phyloP scores from a whole-genome alignment of 2,329 filamentous ascomycete genomes.

The Aspergillus ustus region DNA sequence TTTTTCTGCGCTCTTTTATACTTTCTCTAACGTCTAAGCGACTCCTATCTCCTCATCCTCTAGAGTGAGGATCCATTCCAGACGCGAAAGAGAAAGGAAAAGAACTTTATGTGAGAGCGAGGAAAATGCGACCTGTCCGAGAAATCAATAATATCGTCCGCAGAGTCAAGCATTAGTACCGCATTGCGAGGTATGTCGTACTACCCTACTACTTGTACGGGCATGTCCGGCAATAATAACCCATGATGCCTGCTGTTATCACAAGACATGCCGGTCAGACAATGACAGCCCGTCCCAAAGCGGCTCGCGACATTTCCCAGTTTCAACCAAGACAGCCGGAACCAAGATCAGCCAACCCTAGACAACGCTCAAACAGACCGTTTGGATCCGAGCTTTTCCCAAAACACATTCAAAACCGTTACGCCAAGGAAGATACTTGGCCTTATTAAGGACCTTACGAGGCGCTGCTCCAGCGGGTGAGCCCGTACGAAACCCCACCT shows the following conservation, averaged over 20 bases:
- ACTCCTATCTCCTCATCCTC: slow-evolving; percentile 1
- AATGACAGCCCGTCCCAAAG: slow-evolving; percentile 10
- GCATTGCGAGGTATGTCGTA: neutral
- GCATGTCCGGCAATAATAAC: slow-evolving; percentile 1
- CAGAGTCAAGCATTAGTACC: slow-evolving; percentile 9
- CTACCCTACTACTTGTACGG: neutral
- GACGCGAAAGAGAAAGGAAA: neutral
- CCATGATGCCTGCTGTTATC: slow-evolving; percentile 1
- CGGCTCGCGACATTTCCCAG: slow-evolving; percentile 17
- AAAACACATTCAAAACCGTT: slow-evolving; percentile 36
- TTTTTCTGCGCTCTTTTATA: slow-evolving; percentile 9
- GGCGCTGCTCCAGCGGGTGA: slow-evolving; percentile 35
- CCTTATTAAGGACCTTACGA: slow-evolving; percentile 19
- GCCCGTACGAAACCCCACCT: slow-evolving; percentile 39
- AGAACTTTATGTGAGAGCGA: neutral
- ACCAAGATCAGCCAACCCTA: slow-evolving; percentile 11
- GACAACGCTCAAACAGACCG: slow-evolving; percentile 8
- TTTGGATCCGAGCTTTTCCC: slow-evolving; percentile 20
- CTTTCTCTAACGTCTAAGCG: slow-evolving; percentile 1
- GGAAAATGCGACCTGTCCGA: neutral
- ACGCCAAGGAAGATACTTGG: slow-evolving; percentile 29
- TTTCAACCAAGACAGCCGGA: neutral
- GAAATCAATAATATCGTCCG: neutral
- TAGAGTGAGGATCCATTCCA: neutral
- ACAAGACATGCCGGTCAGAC: slow-evolving; percentile 1